phyloP scores from a whole-genome alignment of 768 basidiomycete genomes.

The Hirschioporus abietinus region DNA sequence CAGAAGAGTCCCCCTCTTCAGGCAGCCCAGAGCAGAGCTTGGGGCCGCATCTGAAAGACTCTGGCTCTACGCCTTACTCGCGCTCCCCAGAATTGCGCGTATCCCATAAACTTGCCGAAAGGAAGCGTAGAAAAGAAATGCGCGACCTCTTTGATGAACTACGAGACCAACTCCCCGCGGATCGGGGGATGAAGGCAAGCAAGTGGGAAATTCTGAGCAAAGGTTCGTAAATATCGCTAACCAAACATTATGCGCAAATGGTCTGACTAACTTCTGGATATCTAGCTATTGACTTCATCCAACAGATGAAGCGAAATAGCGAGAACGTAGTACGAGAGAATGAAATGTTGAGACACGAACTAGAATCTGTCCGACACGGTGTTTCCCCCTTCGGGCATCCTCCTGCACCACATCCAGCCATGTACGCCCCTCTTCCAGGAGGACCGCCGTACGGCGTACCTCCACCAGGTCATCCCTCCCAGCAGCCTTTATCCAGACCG shows the following conservation, averaged over 20 bases:
- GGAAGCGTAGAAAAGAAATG: conserved; percentile 98
- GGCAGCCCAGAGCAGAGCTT: not conserved
- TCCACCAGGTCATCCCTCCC: conserved; percentile 30
- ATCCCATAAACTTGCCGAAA: conserved; percentile 95
- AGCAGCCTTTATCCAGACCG: conserved; percentile 43
- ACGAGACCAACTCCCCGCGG: conserved; percentile 86
- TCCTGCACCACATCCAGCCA: conserved; percentile 40
- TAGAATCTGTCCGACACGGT: conserved; percentile 58
- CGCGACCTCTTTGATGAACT: conserved; percentile 97
- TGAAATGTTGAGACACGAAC: conserved; percentile 71
- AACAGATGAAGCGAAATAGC: conserved; percentile 68
- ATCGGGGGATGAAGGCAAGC: conserved; percentile 92
- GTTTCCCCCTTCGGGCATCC: conserved; percentile 42
- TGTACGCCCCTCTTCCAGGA: conserved; percentile 38
- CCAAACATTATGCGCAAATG: not conserved
- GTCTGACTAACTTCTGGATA: conserved; percentile 4
- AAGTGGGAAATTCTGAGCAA: conserved; percentile 99
- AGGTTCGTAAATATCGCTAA: conserved; percentile 45
- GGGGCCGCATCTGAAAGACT: conserved; percentile 33
- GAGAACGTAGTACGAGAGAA: conserved; percentile 76
- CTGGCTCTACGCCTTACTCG: conserved; percentile 77
- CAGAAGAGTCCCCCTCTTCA: conserved; percentile 6
- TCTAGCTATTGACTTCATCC: conserved; percentile 84
- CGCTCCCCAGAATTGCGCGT: conserved; percentile 92
- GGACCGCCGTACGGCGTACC: conserved; percentile 24